Conservation (phyloP, 345 rosid genomes). For the Moricandia moricandioides region DNA sequence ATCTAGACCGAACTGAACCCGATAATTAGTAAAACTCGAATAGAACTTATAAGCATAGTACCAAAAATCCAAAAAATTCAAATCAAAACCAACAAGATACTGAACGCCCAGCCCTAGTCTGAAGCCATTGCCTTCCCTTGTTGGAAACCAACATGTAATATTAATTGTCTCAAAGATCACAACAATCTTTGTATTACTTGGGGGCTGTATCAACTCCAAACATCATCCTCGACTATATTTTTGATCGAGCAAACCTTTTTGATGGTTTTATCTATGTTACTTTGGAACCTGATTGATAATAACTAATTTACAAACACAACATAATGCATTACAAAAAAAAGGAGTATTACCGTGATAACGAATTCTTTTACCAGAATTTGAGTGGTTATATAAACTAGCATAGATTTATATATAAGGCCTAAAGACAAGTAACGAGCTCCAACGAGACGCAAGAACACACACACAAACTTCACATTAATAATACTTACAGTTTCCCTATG, state of each 20-base stretch:
- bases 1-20: too few relatives aligned
- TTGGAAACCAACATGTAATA: too few relatives aligned
- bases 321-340: constrained; percentile 19
- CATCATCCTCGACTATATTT: background rate
- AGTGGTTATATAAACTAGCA: constrained; percentile 13
- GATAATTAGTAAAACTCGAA: too few relatives aligned
- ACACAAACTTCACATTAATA: constrained; percentile 19
- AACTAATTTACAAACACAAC: constrained; percentile 3
- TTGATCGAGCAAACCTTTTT: background rate
- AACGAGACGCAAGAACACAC: constrained; percentile 23
- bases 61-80: too few relatives aligned
- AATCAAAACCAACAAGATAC: too few relatives aligned
- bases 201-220: background rate
- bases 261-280: background rate
- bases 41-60: too few relatives aligned
- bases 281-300: background rate
- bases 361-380: background rate
- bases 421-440: constrained; percentile 23
- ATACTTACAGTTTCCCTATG: constrained; percentile 30
- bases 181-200: background rate
- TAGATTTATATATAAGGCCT: constrained; percentile 19
- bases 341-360: background rate
- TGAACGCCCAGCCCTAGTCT: too few relatives aligned
- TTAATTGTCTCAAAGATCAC: background rate
- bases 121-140: too few relatives aligned